Evolutionary conservation across 495 filamentous ascomycete species (phyloP).

Genomic region (Cercophora scortea): DNA sequence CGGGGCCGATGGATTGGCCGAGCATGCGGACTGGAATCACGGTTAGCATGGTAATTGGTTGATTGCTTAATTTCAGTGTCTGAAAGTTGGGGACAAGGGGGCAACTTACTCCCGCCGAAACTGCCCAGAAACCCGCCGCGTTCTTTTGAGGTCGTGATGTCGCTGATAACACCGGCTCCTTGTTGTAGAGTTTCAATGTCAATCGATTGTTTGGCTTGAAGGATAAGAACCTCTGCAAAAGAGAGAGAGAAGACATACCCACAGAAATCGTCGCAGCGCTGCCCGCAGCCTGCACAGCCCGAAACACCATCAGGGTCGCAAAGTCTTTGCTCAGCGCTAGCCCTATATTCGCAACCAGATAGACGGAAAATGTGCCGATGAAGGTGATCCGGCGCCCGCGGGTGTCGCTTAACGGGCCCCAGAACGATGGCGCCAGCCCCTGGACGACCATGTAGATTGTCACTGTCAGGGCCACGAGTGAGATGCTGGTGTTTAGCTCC

Average conservation of each 20-base stretch:
- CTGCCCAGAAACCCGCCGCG: constrained; percentile 46
- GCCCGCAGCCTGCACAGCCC: constrained; percentile 45
- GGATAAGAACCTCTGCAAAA: background rate
- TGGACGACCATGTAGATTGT: constrained; percentile 25
- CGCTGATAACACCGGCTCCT: constrained; percentile 45
- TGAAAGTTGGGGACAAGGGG: background rate
- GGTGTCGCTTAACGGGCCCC: constrained; percentile 19
- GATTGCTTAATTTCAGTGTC: background rate
- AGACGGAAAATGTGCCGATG: constrained; percentile 43
- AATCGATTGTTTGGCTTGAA: no score
- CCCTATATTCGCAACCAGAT: constrained; percentile 44
- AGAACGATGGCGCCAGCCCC: constrained; percentile 20
- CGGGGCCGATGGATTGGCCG: constrained; percentile 49
- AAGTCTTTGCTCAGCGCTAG: constrained; percentile 42
- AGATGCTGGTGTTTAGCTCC: constrained; percentile 5
- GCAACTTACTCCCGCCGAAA: constrained; percentile 27
- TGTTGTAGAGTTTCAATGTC: constrained; percentile 4
- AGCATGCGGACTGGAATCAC: constrained; percentile 26
- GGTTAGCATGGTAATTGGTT: background rate
- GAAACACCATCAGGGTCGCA: constrained; percentile 39
- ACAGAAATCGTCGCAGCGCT: constrained; percentile 40
- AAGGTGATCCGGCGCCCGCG: constrained; percentile 29
- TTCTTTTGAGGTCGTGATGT: constrained; percentile 42
- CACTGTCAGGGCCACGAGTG: constrained; percentile 17
- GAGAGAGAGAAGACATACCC: constrained; percentile 4